Base-by-base conservation (phyloP, 306 rosid species). In the Vigna unguiculata region DNA sequence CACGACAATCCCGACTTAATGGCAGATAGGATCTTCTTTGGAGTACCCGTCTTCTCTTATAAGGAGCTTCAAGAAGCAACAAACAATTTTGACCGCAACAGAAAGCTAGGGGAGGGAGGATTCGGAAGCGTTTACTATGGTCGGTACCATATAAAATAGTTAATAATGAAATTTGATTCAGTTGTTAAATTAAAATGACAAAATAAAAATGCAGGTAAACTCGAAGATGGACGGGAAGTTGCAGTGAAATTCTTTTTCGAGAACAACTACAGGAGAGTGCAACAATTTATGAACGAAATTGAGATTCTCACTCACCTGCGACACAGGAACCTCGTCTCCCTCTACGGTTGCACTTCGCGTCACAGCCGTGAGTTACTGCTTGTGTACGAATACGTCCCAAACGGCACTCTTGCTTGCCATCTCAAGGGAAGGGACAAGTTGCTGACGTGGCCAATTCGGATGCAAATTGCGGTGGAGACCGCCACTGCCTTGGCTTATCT, bases 91-190 rank as follows among this genome's bases (percentile, higher is more conserved):
- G 72, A 86, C 25, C 24, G 6, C 16, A 77, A 68, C 14, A 86
- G 22, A 66, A 83, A 83, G 46, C 89, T 91, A 1, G 93, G 96
- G 74, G 89, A 86, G 1, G 96, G 96, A 28, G 96, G 96, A 17
- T 89, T 89, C 7, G 92, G 90, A 59, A 75, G 73, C 6, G 97
- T 90, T 17, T 90, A 90, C 69, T 58, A 81, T 40, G 96, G 97
- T 92, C 45, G 43, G 80, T 22, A 22, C 2, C 22, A 3, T 41
- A 10, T 41, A 10, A 9, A 9, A 41, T 28, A 28, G 0, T 38
- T 38, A 38, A 10, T 10, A 2, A 41, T 2, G 11, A 41, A 0
- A 9, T 9, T 41, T 10, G 11, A 41, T 41, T 10, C 11, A 38
- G 2, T 8, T 38, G 11, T 38, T 38, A 38, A 38, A 38, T 38